A percentile compares a stretch with the other conserved stretches of the same genome.
These are phyloP conservation scores for Cyberlindnera nakhonratchasimensis DNA, from an alignment of 805 yeast species.

Conservation along the genomic window DNA sequence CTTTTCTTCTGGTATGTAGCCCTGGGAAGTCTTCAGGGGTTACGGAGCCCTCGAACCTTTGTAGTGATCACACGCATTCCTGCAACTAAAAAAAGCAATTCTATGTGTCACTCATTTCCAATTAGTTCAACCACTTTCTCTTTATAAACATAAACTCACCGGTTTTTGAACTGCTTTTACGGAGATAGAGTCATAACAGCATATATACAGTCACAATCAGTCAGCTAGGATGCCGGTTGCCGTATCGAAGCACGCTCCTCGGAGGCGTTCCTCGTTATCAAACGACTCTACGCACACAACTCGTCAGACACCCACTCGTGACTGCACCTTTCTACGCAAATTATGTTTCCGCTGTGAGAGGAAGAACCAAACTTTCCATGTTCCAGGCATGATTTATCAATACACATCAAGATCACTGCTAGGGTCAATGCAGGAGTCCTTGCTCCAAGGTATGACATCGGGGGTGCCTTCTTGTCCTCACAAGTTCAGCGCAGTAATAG, in stretches of 20 bases:
- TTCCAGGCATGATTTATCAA: too few relatives aligned
- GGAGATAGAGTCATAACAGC: neutral
- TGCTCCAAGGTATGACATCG: constrained; percentile 23
- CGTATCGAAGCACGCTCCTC: neutral
- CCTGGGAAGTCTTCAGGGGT: neutral
- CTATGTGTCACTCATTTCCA: constrained; percentile 7
- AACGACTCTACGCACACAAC: constrained; percentile 3
- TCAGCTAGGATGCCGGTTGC: constrained; percentile 8
- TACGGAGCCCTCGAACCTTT: neutral
- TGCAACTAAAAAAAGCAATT: constrained; percentile 5
- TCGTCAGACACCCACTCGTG: neutral
- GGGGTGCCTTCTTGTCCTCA: constrained; percentile 20
- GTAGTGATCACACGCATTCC: neutral
- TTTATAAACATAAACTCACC: too few relatives aligned
- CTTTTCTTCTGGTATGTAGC: too few relatives aligned
- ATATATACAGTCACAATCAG: neutral
- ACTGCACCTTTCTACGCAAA: neutral
- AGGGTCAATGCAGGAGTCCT: constrained; percentile 25
- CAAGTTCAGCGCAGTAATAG: constrained; percentile 29
- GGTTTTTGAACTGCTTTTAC: neutral
- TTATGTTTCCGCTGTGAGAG: constrained; percentile 12
- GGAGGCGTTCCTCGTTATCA: constrained; percentile 11
- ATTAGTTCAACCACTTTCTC: too few relatives aligned
- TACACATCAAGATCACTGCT: constrained; percentile 9
- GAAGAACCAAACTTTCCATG: neutral